Conservation (phyloP, 164 flowering plant species). For the Magnolia kwangsiensis region DNA sequence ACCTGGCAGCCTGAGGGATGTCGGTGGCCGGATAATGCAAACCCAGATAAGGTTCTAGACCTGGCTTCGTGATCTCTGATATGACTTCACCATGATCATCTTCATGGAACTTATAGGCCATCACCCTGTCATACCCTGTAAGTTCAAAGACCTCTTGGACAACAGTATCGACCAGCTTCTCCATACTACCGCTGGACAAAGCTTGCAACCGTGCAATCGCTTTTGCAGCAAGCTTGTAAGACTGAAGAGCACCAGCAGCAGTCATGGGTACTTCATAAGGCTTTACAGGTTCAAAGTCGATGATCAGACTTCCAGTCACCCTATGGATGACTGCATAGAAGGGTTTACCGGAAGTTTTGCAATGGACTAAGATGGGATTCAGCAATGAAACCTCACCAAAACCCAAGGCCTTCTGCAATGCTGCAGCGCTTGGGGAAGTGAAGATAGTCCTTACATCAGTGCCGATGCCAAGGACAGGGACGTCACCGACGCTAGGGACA, state of each 20-base stretch:
- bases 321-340: constrained; percentile 78
- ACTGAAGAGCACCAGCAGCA: constrained; percentile 88
- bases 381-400: constrained; percentile 70
- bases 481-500: constrained; percentile 83
- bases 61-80: constrained; percentile 69
- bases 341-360: constrained; percentile 86
- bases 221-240: constrained; percentile 87
- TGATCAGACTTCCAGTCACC: constrained; percentile 67
- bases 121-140: constrained; percentile 88
- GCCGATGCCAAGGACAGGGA: constrained; percentile 68
- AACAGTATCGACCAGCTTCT: constrained; percentile 73
- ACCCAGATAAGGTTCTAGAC: constrained; percentile 77
- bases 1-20: constrained; percentile 86
- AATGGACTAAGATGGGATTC: constrained; percentile 82
- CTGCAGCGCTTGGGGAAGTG: constrained; percentile 71
- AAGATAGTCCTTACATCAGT: constrained; percentile 69
- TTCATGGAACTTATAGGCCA: constrained; percentile 87
- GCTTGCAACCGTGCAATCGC: constrained; percentile 74
- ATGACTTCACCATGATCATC: constrained; percentile 90
- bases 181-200: constrained; percentile 76
- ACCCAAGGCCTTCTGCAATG: constrained; percentile 72
- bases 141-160: constrained; percentile 83
- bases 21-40: constrained; percentile 92
- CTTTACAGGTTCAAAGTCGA: constrained; percentile 86
- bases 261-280: constrained; percentile 87